Conservation (phyloP, 1,284 basidiomycete genomes). For the Apiotrichum laibachii region DNA sequence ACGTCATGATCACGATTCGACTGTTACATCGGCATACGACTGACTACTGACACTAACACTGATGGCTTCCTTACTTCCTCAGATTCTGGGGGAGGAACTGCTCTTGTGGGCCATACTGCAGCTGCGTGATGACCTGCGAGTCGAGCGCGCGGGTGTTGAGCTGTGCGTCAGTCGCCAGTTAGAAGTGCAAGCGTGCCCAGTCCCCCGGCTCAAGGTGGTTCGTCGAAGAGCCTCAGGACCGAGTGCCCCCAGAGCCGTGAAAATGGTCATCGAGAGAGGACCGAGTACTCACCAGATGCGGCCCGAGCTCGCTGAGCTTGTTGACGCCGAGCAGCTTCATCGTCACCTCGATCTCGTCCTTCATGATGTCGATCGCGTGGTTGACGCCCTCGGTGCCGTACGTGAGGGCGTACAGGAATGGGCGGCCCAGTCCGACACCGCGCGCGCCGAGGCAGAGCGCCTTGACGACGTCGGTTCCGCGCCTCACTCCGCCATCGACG, state of each 20-base stretch:
- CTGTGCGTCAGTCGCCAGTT: slow-evolving; percentile 11
- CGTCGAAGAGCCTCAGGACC: too few relatives aligned
- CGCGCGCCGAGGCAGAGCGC: slow-evolving; percentile 55
- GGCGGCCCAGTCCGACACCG: slow-evolving; percentile 53
- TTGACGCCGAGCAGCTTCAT: slow-evolving; percentile 77
- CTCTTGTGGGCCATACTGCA: slow-evolving; percentile 28
- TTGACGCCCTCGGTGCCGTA: slow-evolving; percentile 52
- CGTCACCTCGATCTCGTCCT: slow-evolving; percentile 73
- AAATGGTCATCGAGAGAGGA: slow-evolving; percentile 5
- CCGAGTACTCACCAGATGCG: slow-evolving; percentile 36
- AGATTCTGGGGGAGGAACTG: slow-evolving; percentile 12
- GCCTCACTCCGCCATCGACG: slow-evolving; percentile 54
- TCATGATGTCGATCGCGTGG: slow-evolving; percentile 58
- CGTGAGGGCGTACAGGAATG: slow-evolving; percentile 51
- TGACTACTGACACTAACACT: not conserved
- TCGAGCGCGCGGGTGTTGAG: slow-evolving; percentile 40
- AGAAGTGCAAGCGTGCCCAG: too few relatives aligned
- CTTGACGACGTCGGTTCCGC: slow-evolving; percentile 55
- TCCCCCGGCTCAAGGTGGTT: too few relatives aligned
- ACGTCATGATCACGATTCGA: not conserved
- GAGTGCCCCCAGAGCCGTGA: not conserved
- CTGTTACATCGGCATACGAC: not conserved
- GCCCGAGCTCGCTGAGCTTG: slow-evolving; percentile 55
- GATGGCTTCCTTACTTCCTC: slow-evolving; percentile 4
- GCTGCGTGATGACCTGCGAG: slow-evolving; percentile 23